phyloP scores from a whole-genome alignment of 1,284 basidiomycete genomes.

The Chalciporus sp. region DNA sequence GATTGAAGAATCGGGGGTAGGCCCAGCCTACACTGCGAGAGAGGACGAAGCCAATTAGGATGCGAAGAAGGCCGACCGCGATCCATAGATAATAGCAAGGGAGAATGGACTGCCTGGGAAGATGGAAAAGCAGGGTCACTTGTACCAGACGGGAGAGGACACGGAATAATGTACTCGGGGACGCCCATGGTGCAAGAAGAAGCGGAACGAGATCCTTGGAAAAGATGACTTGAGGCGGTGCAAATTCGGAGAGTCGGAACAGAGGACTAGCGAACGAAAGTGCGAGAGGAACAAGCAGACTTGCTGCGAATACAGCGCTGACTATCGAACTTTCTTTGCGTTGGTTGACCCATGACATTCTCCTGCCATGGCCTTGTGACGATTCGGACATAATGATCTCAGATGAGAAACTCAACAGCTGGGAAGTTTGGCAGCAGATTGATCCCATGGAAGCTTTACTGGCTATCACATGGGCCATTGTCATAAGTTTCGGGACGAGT shows the following conservation, averaged over 20 bases:
- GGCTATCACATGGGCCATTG: too few relatives aligned
- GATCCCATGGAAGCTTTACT: too few relatives aligned
- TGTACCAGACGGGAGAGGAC: slow-evolving; percentile 26
- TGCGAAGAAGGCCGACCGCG: slow-evolving; percentile 31
- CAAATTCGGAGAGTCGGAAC: slow-evolving; percentile 24
- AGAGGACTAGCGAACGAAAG: slow-evolving; percentile 7
- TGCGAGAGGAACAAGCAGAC: slow-evolving; percentile 17
- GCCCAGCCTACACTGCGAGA: slow-evolving; percentile 43
- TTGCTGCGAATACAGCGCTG: slow-evolving; percentile 14
- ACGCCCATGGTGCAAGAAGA: slow-evolving; percentile 27
- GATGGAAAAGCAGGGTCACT: slow-evolving; percentile 16
- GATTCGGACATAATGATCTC: neutral
- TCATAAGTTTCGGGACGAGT: too few relatives aligned
- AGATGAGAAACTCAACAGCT: too few relatives aligned
- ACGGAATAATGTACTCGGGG: slow-evolving; percentile 13
- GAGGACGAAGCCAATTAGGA: slow-evolving; percentile 34
- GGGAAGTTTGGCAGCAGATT: too few relatives aligned
- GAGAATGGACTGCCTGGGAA: slow-evolving; percentile 11
- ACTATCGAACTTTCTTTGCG: neutral
- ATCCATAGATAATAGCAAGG: slow-evolving; percentile 36
- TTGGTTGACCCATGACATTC: neutral
- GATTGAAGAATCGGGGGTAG: slow-evolving; percentile 40
- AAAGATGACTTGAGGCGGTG: slow-evolving; percentile 30
- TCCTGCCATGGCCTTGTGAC: slow-evolving; percentile 1
- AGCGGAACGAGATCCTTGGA: slow-evolving; percentile 20